phyloP scores from a whole-genome alignment of 352 stramenopile species.

The Sclerospora graminicola region DNA sequence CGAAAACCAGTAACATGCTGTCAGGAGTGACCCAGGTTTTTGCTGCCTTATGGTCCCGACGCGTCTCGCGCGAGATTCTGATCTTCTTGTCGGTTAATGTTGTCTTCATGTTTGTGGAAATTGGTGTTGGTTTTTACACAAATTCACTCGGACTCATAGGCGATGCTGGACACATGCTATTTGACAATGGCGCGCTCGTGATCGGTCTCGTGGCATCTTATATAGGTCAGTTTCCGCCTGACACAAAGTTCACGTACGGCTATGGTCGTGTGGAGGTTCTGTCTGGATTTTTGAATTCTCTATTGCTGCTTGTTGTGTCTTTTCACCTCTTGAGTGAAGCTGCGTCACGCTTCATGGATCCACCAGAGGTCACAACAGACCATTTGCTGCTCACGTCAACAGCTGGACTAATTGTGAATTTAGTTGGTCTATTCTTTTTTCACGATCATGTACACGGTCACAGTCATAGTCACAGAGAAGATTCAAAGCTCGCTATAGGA shows the following conservation, averaged over 20 bases:
- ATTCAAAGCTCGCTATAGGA: conserved; percentile 19
- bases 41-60: conserved; percentile 35
- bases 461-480: conserved; percentile 40
- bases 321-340: conserved; percentile 79
- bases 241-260: conserved; percentile 73
- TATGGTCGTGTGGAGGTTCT: conserved; percentile 83
- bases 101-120: conserved; percentile 83
- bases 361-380: conserved; percentile 68
- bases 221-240: conserved; percentile 59
- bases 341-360: conserved; percentile 56
- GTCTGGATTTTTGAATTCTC: conserved; percentile 80
- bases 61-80: conserved; percentile 67
- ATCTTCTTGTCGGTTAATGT: conserved; percentile 76
- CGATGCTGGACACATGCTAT: conserved; percentile 85
- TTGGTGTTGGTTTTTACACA: conserved; percentile 71
- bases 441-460: conserved; percentile 82
- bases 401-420: conserved; percentile 73
- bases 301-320: conserved; percentile 76
- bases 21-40: conserved; percentile 16
- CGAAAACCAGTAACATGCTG: not conserved
- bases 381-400: conserved; percentile 82
- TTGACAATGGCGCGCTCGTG: conserved; percentile 77
- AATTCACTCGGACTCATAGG: conserved; percentile 82
- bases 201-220: conserved; percentile 81
- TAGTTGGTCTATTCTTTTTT: conserved; percentile 86